phyloP scores from a whole-genome alignment of 2,329 filamentous ascomycete species.

The Cordyceps javanica region DNA sequence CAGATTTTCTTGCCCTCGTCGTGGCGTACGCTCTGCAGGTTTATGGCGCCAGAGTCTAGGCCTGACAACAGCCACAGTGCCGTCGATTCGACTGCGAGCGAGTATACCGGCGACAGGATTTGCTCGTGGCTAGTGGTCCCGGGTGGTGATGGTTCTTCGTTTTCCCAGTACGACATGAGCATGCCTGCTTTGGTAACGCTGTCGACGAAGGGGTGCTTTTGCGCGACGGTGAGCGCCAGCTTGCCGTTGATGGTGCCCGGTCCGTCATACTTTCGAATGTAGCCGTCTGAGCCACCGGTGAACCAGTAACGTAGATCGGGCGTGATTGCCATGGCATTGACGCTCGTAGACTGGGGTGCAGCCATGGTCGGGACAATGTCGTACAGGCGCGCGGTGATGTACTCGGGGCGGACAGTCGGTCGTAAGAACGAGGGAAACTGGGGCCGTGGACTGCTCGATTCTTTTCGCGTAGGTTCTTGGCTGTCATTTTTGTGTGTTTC shows the following conservation, averaged over 20 bases:
- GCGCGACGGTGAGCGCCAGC: slow-evolving; percentile 85
- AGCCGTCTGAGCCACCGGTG: slow-evolving; percentile 88
- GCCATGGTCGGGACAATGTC: slow-evolving; percentile 97
- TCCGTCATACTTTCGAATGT: slow-evolving; percentile 95
- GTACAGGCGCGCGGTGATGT: slow-evolving; percentile 73
- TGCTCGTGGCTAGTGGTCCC: slow-evolving; percentile 49
- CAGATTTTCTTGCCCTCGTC: slow-evolving; percentile 89
- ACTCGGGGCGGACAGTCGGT: slow-evolving; percentile 67
- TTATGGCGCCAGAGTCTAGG: slow-evolving; percentile 84
- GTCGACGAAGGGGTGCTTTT: slow-evolving; percentile 94
- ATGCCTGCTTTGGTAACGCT: slow-evolving; percentile 94
- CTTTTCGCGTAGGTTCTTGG: slow-evolving; percentile 19
- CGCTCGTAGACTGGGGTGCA: slow-evolving; percentile 88
- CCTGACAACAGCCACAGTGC: slow-evolving; percentile 89
- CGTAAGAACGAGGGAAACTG: slow-evolving; percentile 28
- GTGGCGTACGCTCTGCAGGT: slow-evolving; percentile 86
- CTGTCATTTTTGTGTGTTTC: slow-evolving; percentile 21
- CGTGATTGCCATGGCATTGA: slow-evolving; percentile 87
- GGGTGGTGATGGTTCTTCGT: slow-evolving; percentile 63
- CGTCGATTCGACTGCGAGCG: slow-evolving; percentile 81
- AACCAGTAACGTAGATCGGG: slow-evolving; percentile 94
- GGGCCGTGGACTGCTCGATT: slow-evolving; percentile 24
- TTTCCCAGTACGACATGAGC: slow-evolving; percentile 96
- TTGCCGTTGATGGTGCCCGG: slow-evolving; percentile 93
- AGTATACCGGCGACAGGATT: slow-evolving; percentile 84